Conservation (phyloP, 2,329 filamentous ascomycete species). For the Pseudogymnoascus pannorum region DNA sequence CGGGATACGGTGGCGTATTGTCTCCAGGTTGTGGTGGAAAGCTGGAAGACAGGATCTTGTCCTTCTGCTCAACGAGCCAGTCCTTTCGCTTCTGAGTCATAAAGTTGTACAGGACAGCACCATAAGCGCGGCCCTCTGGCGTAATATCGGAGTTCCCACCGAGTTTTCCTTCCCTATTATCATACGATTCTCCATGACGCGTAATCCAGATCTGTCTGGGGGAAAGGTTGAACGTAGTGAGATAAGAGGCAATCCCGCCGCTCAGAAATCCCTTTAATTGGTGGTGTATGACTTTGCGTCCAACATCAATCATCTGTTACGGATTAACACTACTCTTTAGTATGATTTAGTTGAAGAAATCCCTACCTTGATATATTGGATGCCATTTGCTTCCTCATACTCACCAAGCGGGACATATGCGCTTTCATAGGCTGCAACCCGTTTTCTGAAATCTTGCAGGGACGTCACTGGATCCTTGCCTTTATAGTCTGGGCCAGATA, state of each 20-base stretch:
- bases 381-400: slow-evolving; percentile 81
- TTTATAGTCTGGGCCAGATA: slow-evolving; percentile 92
- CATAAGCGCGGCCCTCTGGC: slow-evolving; percentile 72
- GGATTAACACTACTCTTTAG: not conserved
- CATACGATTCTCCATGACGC: slow-evolving; percentile 81
- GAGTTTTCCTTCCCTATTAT: slow-evolving; percentile 82
- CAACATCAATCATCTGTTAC: slow-evolving; percentile 83
- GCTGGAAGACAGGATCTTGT: slow-evolving; percentile 66
- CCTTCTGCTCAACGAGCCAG: slow-evolving; percentile 77
- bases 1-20: slow-evolving; percentile 89
- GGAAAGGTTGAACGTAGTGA: slow-evolving; percentile 93
- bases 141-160: slow-evolving; percentile 85
- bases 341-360: not conserved
- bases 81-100: slow-evolving; percentile 71
- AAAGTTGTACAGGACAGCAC: slow-evolving; percentile 71
- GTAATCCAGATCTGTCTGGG: slow-evolving; percentile 98
- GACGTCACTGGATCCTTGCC: slow-evolving; percentile 84
- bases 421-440: slow-evolving; percentile 88
- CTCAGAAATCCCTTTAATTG: slow-evolving; percentile 88
- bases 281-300: slow-evolving; percentile 85
- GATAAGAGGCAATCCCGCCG: slow-evolving; percentile 85
- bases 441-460: slow-evolving; percentile 83
- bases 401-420: slow-evolving; percentile 86
- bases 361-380: slow-evolving; percentile 79
- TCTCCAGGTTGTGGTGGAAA: slow-evolving; percentile 90